A percentile compares a stretch with the other conserved stretches of the same genome.
Conservation (phyloP, 2,329 filamentous ascomycete genomes). For the Colletotrichum musae region DNA sequence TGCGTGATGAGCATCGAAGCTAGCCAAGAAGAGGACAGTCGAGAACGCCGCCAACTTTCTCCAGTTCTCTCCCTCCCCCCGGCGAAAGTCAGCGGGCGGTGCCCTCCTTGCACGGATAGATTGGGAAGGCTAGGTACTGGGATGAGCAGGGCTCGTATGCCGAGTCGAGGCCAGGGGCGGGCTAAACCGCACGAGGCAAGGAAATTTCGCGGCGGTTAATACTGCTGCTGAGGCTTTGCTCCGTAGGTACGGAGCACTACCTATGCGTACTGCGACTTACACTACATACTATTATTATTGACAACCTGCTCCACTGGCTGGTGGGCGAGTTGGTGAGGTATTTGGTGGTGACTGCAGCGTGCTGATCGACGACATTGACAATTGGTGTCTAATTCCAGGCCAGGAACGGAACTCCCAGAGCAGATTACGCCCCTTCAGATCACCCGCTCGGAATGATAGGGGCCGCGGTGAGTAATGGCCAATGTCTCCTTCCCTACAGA, state of each 20-base stretch:
- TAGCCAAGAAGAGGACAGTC: constrained; percentile 14
- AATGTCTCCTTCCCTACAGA: not conserved
- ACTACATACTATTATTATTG: not conserved
- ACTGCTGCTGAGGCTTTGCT: constrained; percentile 15
- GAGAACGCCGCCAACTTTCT: not conserved
- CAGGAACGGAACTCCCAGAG: not conserved
- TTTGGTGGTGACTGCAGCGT: too few relatives aligned
- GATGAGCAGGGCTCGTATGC: constrained; percentile 18
- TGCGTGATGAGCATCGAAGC: constrained; percentile 1
- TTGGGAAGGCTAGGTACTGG: constrained; percentile 12
- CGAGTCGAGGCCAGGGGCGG: constrained; percentile 9
- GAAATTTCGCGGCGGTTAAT: not conserved
- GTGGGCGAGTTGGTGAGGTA: not conserved
- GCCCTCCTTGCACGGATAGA: constrained; percentile 27
- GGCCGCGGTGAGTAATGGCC: constrained; percentile 11
- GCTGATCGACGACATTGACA: constrained; percentile 9
- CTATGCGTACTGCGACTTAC: too few relatives aligned
- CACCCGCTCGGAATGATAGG: constrained; percentile 18
- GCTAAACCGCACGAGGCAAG: constrained; percentile 19
- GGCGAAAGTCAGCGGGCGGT: not conserved
- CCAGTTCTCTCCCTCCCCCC: not conserved
- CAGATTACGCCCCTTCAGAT: constrained; percentile 8
- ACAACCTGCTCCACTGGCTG: constrained; percentile 6
- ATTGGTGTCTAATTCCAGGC: constrained; percentile 13
- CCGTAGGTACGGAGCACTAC: not conserved